Evolutionary conservation across 1,284 basidiomycete genomes (phyloP).

Genomic region (Sporisorium graminicola): DNA sequence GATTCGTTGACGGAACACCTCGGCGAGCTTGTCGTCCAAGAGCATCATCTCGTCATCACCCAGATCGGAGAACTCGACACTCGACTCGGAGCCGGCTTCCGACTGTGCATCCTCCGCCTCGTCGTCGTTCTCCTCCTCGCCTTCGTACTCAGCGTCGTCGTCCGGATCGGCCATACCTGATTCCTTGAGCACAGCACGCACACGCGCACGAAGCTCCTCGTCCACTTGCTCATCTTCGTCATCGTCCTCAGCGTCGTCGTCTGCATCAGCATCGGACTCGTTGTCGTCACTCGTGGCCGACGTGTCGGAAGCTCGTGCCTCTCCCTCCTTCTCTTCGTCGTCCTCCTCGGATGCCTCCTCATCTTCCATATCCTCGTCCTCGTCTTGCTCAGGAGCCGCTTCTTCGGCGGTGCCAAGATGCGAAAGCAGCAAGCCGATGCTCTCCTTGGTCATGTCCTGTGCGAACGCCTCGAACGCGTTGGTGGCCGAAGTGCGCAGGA

Average conservation of each 20-base stretch:
- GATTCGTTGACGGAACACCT: conserved; percentile 81
- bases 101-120: conserved; percentile 44
- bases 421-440: conserved; percentile 82
- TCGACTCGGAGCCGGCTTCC: conserved; percentile 46
- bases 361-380: conserved; percentile 30
- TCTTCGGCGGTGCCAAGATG: conserved; percentile 40
- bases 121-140: conserved; percentile 64
- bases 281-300: conserved; percentile 54
- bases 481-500: conserved; percentile 83
- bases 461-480: conserved; percentile 84
- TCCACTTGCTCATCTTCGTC: conserved; percentile 75
- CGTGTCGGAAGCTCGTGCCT: conserved; percentile 27
- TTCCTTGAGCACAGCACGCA: conserved; percentile 82
- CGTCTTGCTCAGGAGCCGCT: conserved; percentile 28
- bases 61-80: conserved; percentile 53
- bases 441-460: conserved; percentile 78
- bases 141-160: conserved; percentile 69
- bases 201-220: conserved; percentile 76
- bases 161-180: conserved; percentile 77
- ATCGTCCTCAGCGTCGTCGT: conserved; percentile 71
- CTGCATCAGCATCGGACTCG: conserved; percentile 74
- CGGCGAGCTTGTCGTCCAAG: conserved; percentile 90
- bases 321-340: conserved; percentile 69
- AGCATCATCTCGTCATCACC: conserved; percentile 96
- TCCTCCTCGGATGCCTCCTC: conserved; percentile 28